Base-by-base conservation (phyloP, 257 asterid species). In the Nemophila menziesii region DNA sequence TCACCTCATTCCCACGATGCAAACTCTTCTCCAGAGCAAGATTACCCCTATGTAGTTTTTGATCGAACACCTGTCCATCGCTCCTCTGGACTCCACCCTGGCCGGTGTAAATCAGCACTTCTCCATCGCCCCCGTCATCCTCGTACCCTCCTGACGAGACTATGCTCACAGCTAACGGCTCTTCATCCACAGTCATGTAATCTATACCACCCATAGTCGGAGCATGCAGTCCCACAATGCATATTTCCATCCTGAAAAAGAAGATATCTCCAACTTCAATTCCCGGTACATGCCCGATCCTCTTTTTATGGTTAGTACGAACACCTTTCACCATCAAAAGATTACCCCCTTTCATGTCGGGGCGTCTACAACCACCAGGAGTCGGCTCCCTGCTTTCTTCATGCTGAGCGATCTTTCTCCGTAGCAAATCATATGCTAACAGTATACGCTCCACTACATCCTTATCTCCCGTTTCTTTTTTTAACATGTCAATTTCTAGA, bases 141-240 rank as follows among this genome's bases (percentile, higher is more conserved):
- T 80, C 94, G 26, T 89, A 89, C 22, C 98, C 93, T 50, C 95
- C 98, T 16, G 98, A 70, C 4, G 95, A 70, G 21, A 89, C 98
- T 14, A 89, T 84, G 71, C 98, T 80, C 29, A 89, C 77, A 17
- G 98, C 96, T 51, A 89, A 46, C 39, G 96, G 96, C 42, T 89
- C 98, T 33, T 83, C 94, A 38, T 70, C 84, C 40, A 73, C 67
- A 26, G 71, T 70, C 82, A 83, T 71, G 48, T 80, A 89, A 64
- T 89, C 98, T 38, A 89, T 84, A 14, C 98, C 98, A 22, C 80
- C 94, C 95, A 89, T 89, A 50, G 76, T 84, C 9, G 81, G 98
- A 44, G 94, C 65, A 59, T 89, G 98, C 56, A 84, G 21, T 8
- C 98, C 97, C 38, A 73, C 71, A 36, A 87, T 44, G 66, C 97